These are phyloP conservation scores for Psilocybe subaeruginosa DNA, from an alignment of 768 basidiomycete species.

Conservation along the genomic window DNA sequence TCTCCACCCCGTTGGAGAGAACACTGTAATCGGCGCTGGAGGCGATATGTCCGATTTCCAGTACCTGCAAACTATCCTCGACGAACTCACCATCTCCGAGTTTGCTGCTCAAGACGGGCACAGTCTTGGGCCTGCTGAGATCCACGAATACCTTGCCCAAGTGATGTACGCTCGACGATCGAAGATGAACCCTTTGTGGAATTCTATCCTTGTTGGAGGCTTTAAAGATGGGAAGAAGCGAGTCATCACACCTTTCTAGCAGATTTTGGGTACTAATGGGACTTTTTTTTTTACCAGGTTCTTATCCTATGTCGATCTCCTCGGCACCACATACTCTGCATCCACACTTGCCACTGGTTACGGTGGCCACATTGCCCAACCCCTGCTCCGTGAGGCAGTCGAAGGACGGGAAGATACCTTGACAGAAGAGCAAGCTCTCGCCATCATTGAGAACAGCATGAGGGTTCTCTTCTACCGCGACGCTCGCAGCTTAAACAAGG, in stretches of 20 bases:
- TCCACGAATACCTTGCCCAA: constrained; percentile 90
- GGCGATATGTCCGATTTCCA: constrained; percentile 99
- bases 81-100: constrained; percentile 79
- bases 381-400: constrained; percentile 87
- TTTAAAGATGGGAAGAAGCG: constrained; percentile 84
- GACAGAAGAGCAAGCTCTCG: constrained; percentile 77
- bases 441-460: constrained; percentile 85
- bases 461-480: constrained; percentile 96
- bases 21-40: constrained; percentile 88
- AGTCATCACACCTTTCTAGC: constrained; percentile 18
- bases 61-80: constrained; percentile 80
- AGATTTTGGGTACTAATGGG: neutral
- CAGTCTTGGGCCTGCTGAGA: constrained; percentile 80
- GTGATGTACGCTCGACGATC: constrained; percentile 89
- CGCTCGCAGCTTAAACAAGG: constrained; percentile 95
- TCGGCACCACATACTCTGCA: constrained; percentile 95
- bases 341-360: constrained; percentile 95
- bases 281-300: constrained; percentile 55
- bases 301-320: constrained; percentile 90
- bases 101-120: constrained; percentile 84
- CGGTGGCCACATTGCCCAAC: constrained; percentile 91
- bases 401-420: constrained; percentile 78
- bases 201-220: constrained; percentile 90
- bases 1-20: constrained; percentile 79
- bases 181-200: constrained; percentile 96